These are phyloP conservation scores for Zygotorulaspora mrakii DNA, from an alignment of 1,139 yeast species.

Conservation along the genomic window DNA sequence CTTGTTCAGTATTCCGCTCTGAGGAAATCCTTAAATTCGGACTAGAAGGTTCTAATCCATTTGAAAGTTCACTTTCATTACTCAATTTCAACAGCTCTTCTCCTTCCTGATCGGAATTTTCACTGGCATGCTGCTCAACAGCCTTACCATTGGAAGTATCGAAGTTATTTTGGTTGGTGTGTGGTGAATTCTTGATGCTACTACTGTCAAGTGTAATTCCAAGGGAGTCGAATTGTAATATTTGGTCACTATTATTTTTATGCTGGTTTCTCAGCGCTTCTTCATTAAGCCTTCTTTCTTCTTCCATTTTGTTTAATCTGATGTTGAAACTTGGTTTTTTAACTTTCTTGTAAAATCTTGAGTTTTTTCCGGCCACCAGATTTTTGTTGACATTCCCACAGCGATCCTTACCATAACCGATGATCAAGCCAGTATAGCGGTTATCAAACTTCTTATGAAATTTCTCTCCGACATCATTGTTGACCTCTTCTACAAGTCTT, in stretches of 20 bases:
- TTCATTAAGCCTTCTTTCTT: slow-evolving; percentile 29
- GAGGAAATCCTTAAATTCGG: not conserved
- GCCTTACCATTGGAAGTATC: slow-evolving; percentile 9
- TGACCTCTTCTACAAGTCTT: slow-evolving; percentile 65
- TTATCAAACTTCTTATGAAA: slow-evolving; percentile 42
- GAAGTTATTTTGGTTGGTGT: slow-evolving; percentile 5
- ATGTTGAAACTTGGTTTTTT: slow-evolving; percentile 32
- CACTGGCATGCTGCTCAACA: slow-evolving; percentile 8
- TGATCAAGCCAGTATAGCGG: slow-evolving; percentile 55
- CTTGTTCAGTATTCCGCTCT: not conserved
- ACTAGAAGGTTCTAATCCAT: slow-evolving; percentile 6
- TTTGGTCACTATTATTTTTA: slow-evolving; percentile 13
- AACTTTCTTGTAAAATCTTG: slow-evolving; percentile 44
- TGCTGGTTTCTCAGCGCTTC: slow-evolving; percentile 16
- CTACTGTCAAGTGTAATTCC: slow-evolving; percentile 26
- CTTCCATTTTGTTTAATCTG: slow-evolving; percentile 29
- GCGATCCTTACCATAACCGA: slow-evolving; percentile 76
- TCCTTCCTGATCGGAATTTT: slow-evolving; percentile 14
- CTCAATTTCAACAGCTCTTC: slow-evolving; percentile 14
- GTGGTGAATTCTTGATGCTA: not conserved
- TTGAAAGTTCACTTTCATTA: slow-evolving; percentile 11
- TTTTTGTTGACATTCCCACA: slow-evolving; percentile 62
- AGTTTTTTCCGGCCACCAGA: slow-evolving; percentile 32
- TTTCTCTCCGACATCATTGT: slow-evolving; percentile 24
- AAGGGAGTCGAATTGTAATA: slow-evolving; percentile 24